Percentiles rank a stretch among this genome's conserved stretches.
phyloP scores from a whole-genome alignment of 441 rosid species.

The Francoa sonchifolia region DNA sequence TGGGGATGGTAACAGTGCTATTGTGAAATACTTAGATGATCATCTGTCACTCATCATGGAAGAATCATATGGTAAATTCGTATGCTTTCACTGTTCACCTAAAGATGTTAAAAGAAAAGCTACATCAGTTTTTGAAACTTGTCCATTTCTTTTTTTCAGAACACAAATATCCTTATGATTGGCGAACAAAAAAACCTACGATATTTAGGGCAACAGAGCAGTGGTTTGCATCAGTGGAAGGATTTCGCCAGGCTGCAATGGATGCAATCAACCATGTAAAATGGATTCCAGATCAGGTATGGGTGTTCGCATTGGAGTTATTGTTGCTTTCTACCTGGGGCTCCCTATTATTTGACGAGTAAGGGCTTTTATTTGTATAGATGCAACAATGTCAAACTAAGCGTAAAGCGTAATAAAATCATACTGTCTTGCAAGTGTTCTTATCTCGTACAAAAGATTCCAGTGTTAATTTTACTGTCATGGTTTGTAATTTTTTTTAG shows the following conservation, averaged over 20 bases:
- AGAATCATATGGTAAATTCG: conserved; percentile 69
- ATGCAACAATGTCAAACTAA: too few relatives aligned
- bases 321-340: conserved; percentile 1
- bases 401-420: too few relatives aligned
- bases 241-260: conserved; percentile 70
- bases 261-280: conserved; percentile 73
- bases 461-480: too few relatives aligned
- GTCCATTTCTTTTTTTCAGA: conserved; percentile 31
- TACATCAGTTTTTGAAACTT: conserved; percentile 9
- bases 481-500: too few relatives aligned
- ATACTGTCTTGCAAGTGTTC: too few relatives aligned
- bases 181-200: conserved; percentile 94
- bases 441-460: too few relatives aligned
- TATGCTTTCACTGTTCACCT: conserved; percentile 3
- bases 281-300: conserved; percentile 95
- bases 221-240: conserved; percentile 99
- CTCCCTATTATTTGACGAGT: conserved; percentile 1
- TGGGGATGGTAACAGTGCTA: conserved; percentile 81
- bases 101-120: neutral
- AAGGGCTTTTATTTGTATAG: too few relatives aligned
- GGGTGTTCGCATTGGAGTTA: conserved; percentile 10
- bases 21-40: conserved; percentile 66
- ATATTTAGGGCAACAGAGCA: conserved; percentile 98
- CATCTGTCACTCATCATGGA: conserved; percentile 66
- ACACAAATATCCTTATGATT: conserved; percentile 94